phyloP scores from a whole-genome alignment of 2,329 filamentous ascomycete genomes.

The Trichoderma sp. region DNA sequence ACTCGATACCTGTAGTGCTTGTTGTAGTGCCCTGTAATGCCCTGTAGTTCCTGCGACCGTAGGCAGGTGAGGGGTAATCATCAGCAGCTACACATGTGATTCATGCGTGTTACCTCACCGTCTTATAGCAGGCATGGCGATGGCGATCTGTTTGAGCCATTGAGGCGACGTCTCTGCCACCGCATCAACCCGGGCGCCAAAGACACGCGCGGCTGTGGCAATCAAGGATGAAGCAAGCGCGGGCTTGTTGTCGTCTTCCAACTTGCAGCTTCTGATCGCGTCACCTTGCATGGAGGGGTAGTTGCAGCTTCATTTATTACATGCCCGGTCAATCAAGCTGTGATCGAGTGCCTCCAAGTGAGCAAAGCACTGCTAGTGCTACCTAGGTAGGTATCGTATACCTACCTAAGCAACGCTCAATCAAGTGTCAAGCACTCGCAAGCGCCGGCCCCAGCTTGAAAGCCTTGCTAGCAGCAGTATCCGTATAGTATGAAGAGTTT shows the following conservation, averaged over 20 bases:
- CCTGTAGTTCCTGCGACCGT: no score
- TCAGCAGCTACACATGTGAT: constrained; percentile 1
- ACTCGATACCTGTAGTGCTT: background rate
- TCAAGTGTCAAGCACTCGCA: background rate
- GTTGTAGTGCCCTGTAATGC: background rate
- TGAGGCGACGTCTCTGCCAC: no score
- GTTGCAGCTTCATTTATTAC: background rate
- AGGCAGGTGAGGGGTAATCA: background rate
- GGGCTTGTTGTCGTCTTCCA: background rate
- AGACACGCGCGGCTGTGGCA: background rate
- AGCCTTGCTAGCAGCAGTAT: background rate
- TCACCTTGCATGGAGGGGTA: background rate
- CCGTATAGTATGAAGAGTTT: background rate
- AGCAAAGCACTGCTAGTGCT: no score
- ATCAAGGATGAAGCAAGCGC: background rate
- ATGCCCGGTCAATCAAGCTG: no score
- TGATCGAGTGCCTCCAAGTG: no score
- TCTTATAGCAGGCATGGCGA: background rate
- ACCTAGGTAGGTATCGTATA: background rate
- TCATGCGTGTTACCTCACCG: background rate
- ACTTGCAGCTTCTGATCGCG: background rate
- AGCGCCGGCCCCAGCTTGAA: background rate
- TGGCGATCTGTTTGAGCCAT: background rate
- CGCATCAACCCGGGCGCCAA: background rate
- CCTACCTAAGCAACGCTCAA: background rate